Conservation (phyloP, 2,329 filamentous ascomycete species). For the Amylocarpus encephaloides region DNA sequence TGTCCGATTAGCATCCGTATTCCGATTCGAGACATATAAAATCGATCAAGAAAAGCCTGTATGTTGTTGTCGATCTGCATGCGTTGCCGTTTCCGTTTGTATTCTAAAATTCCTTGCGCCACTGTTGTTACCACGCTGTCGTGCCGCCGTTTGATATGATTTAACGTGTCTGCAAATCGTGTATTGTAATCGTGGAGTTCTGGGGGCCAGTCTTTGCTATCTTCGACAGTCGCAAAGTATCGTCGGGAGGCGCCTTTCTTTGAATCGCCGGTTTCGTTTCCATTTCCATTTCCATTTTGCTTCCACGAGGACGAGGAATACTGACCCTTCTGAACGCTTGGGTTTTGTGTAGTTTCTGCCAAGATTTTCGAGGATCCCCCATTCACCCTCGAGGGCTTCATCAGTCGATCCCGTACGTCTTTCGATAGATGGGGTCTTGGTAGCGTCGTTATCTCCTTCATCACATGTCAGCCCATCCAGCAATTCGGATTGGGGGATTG, state of each 20-base stretch:
- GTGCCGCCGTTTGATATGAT: conserved; percentile 92
- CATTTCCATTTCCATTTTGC: conserved; percentile 38
- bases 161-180: conserved; percentile 78
- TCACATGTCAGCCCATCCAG: conserved; percentile 25
- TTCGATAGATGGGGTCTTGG: conserved; percentile 68
- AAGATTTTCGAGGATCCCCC: conserved; percentile 61
- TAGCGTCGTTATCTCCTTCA: conserved; percentile 83
- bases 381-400: conserved; percentile 51
- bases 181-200: conserved; percentile 93
- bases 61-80: conserved; percentile 99
- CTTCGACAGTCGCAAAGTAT: conserved; percentile 91
- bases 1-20: conserved; percentile 99
- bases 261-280: conserved; percentile 31
- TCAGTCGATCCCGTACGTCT: conserved; percentile 73
- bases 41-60: conserved; percentile 94
- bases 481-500: not conserved
- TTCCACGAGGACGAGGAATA: conserved; percentile 55
- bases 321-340: conserved; percentile 78
- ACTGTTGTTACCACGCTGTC: conserved; percentile 97
- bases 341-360: conserved; percentile 80
- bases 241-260: conserved; percentile 54
- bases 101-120: conserved; percentile 95
- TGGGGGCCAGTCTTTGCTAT: conserved; percentile 82
- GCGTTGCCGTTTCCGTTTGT: conserved; percentile 90
- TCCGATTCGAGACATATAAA: conserved; percentile 99